A percentile compares a stretch with the other conserved stretches of the same genome.
These are phyloP conservation scores for Avena eriantha DNA, from an alignment of 176 grass and related monocot genomes.

Conservation along the genomic window DNA sequence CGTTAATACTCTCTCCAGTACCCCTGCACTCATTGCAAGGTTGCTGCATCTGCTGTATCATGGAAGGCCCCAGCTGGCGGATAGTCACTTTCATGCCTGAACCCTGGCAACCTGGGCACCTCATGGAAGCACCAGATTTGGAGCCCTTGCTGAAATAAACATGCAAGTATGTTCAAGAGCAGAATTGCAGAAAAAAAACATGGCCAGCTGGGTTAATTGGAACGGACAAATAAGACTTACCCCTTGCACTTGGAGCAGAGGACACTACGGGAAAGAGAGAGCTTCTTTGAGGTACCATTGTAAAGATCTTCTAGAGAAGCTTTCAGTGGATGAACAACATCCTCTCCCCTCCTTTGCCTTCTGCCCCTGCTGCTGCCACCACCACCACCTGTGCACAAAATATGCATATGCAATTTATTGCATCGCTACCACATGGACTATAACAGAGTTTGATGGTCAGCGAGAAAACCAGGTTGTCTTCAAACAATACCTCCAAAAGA, in stretches of 20 bases:
- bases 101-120: slow-evolving; percentile 89
- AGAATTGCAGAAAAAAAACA: not conserved
- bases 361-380: slow-evolving; percentile 91
- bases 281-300: slow-evolving; percentile 94
- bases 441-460: not conserved
- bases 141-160: slow-evolving; percentile 80
- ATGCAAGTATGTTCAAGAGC: slow-evolving; percentile 3
- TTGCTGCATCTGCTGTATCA: slow-evolving; percentile 99
- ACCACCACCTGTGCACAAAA: slow-evolving; percentile 59
- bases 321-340: slow-evolving; percentile 96
- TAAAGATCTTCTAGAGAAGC: slow-evolving; percentile 95
- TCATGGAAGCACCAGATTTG: slow-evolving; percentile 94
- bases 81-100: slow-evolving; percentile 98
- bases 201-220: not conserved
- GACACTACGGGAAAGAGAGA: slow-evolving; percentile 91
- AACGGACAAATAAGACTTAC: slow-evolving; percentile 38
- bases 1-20: slow-evolving; percentile 89
- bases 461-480: slow-evolving; percentile 23
- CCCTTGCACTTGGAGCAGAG: slow-evolving; percentile 96
- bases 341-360: slow-evolving; percentile 96
- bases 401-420: not conserved
- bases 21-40: slow-evolving; percentile 97
- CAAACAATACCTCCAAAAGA: slow-evolving; percentile 70
- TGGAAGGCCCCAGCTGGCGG: slow-evolving; percentile 87
- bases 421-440: not conserved